phyloP scores from a whole-genome alignment of 23 red algal genomes.

The Gracilaria caudata region DNA sequence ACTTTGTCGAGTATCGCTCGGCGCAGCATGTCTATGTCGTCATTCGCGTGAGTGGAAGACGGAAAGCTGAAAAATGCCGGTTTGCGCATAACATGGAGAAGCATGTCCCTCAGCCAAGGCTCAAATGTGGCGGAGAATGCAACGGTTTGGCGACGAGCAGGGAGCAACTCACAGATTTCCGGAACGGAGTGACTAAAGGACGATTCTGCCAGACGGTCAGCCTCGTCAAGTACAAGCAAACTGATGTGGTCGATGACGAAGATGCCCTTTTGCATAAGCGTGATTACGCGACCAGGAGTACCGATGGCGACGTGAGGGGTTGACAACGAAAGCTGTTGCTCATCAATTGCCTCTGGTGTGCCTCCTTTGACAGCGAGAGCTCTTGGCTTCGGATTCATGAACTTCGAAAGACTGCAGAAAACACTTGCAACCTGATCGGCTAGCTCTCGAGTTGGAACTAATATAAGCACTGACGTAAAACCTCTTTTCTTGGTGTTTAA shows the following conservation, averaged over 20 bases:
- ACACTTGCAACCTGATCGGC: conserved; percentile 40
- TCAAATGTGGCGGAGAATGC: conserved; percentile 74
- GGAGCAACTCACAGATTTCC: conserved; percentile 33
- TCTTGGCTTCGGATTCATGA: not conserved
- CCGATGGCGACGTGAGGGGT: conserved; percentile 48
- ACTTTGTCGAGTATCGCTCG: conserved; percentile 47
- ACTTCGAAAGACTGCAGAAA: conserved; percentile 1
- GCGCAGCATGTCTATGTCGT: conserved; percentile 19
- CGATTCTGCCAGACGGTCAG: conserved; percentile 62
- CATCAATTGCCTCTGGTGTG: conserved; percentile 28
- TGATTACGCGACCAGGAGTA: conserved; percentile 65
- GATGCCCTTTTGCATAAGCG: conserved; percentile 10
- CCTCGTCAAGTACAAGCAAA: conserved; percentile 74
- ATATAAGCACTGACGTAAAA: conserved; percentile 21
- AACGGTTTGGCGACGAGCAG: conserved; percentile 31
- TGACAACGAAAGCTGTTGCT: not conserved
- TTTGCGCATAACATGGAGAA: conserved; percentile 50
- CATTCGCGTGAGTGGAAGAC: not conserved
- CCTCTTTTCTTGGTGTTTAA: not conserved
- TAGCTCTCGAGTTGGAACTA: conserved; percentile 66
- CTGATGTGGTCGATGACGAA: conserved; percentile 30
- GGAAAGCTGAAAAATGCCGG: conserved; percentile 46
- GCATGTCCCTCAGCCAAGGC: conserved; percentile 8
- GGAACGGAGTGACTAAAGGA: conserved; percentile 37
- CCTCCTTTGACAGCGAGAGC: conserved; percentile 61